Percentiles rank a stretch among this genome's conserved stretches.
phyloP scores from a whole-genome alignment of 2,329 filamentous ascomycete genomes.

The Microdochium nivale region DNA sequence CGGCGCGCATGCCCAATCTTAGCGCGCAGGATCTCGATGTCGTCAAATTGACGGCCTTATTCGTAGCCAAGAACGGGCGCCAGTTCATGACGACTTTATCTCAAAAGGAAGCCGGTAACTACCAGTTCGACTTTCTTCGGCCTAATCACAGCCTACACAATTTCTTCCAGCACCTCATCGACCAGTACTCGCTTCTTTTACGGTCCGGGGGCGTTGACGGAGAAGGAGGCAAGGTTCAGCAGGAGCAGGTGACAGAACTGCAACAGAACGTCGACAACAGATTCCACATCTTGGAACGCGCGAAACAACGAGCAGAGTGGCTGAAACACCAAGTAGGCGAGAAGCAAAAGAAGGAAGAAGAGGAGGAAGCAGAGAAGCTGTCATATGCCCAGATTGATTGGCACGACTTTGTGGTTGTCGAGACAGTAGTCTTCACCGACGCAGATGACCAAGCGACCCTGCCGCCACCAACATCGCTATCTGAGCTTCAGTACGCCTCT shows the following conservation, averaged over 20 bases:
- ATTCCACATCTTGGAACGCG: slow-evolving; percentile 69
- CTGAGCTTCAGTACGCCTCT: slow-evolving; percentile 87
- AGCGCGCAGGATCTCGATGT: slow-evolving; percentile 83
- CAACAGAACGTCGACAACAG: slow-evolving; percentile 70
- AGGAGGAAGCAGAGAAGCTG: slow-evolving; percentile 70
- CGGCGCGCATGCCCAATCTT: slow-evolving; percentile 93
- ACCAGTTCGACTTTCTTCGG: slow-evolving; percentile 91
- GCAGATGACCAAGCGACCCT: slow-evolving; percentile 79
- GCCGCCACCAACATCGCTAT: slow-evolving; percentile 79
- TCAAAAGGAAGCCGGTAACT: slow-evolving; percentile 82
- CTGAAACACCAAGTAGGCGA: slow-evolving; percentile 75
- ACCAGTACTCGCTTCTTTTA: slow-evolving; percentile 82
- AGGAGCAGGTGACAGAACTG: slow-evolving; percentile 64
- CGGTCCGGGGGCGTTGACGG: slow-evolving; percentile 60
- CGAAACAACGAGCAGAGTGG: slow-evolving; percentile 82
- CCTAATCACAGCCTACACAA: slow-evolving; percentile 94
- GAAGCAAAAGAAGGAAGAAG: slow-evolving; percentile 81
- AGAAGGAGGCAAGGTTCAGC: slow-evolving; percentile 57
- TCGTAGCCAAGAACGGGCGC: slow-evolving; percentile 86
- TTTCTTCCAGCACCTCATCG: slow-evolving; percentile 86
- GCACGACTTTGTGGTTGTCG: slow-evolving; percentile 94
- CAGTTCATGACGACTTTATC: slow-evolving; percentile 85
- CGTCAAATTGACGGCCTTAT: slow-evolving; percentile 72
- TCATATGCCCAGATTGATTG: slow-evolving; percentile 86
- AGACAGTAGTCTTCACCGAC: slow-evolving; percentile 88